phyloP scores from a whole-genome alignment of 1,139 yeast genomes.

The Wickerhamomyces sp. region DNA sequence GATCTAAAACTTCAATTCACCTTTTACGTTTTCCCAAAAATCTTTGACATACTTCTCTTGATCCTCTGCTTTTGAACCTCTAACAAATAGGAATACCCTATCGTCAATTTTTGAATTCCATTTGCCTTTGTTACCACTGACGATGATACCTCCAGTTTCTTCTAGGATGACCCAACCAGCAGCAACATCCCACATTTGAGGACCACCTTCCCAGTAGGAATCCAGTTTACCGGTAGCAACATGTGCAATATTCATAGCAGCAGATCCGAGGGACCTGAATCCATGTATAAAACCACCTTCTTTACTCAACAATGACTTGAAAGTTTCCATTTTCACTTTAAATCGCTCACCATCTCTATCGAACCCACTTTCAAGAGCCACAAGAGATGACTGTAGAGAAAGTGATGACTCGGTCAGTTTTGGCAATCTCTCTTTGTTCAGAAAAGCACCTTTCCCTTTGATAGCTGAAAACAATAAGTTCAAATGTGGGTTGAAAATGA shows the following conservation, averaged over 20 bases:
- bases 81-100: slow-evolving; percentile 47
- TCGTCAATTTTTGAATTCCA: slow-evolving; percentile 45
- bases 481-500: slow-evolving; percentile 51
- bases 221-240: slow-evolving; percentile 54
- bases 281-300: slow-evolving; percentile 53
- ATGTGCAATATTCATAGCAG: slow-evolving; percentile 52
- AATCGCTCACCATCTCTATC: slow-evolving; percentile 49
- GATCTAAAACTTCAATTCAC: slow-evolving; percentile 33
- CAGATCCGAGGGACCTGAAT: slow-evolving; percentile 52
- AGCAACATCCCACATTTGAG: slow-evolving; percentile 61
- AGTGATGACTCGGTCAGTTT: slow-evolving; percentile 30
- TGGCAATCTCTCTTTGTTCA: slow-evolving; percentile 35
- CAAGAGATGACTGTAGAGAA: slow-evolving; percentile 42
- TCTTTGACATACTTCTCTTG: slow-evolving; percentile 41
- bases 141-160: slow-evolving; percentile 54
- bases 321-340: slow-evolving; percentile 42
- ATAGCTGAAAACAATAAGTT: slow-evolving; percentile 46
- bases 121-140: slow-evolving; percentile 44
- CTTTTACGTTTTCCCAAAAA: slow-evolving; percentile 45
- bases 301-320: slow-evolving; percentile 38
- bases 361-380: slow-evolving; percentile 58
- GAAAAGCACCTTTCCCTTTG: slow-evolving; percentile 46
- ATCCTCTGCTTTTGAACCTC: slow-evolving; percentile 39
- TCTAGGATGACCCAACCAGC: slow-evolving; percentile 58
- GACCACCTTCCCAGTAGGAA: slow-evolving; percentile 62